A percentile compares a stretch with the other conserved stretches of the same genome.
phyloP scores from a whole-genome alignment of 371 early-diverging fungal genomes.

The Saksenaea vasiformis region DNA sequence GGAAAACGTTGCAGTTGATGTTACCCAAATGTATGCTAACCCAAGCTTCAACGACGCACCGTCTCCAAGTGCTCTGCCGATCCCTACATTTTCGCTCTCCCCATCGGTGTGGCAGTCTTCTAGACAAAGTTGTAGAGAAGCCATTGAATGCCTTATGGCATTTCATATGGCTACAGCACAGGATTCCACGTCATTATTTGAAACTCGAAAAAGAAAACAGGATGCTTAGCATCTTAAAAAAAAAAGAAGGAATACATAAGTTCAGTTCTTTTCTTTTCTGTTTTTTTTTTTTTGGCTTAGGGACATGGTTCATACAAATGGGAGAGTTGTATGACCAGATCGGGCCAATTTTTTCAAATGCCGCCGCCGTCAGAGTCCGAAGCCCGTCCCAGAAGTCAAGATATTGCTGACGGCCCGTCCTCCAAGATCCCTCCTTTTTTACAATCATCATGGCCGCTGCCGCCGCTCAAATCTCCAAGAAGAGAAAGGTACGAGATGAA shows the following conservation, averaged over 20 bases:
- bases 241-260: too few relatives aligned
- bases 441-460: conserved; percentile 40
- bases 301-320: too few relatives aligned
- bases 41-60: background rate
- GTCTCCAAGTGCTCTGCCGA: background rate
- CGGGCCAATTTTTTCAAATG: background rate
- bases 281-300: too few relatives aligned
- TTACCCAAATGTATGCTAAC: background rate
- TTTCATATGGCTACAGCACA: background rate
- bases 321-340: background rate
- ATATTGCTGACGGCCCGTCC: conserved; percentile 4
- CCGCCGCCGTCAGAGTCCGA: background rate
- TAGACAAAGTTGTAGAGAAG: background rate
- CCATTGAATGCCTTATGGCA: background rate
- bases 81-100: background rate
- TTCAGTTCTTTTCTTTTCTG: too few relatives aligned
- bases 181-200: background rate
- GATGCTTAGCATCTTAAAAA: too few relatives aligned
- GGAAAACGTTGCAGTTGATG: background rate
- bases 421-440: conserved; percentile 28
- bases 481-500: conserved; percentile 67
- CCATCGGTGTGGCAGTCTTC: background rate
- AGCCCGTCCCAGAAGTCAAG: conserved; percentile 5
- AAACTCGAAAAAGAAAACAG: background rate
- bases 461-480: conserved; percentile 71